Evolutionary conservation across 75 land plant genomes (phyloP).

Genomic region (Picea sitchensis): DNA sequence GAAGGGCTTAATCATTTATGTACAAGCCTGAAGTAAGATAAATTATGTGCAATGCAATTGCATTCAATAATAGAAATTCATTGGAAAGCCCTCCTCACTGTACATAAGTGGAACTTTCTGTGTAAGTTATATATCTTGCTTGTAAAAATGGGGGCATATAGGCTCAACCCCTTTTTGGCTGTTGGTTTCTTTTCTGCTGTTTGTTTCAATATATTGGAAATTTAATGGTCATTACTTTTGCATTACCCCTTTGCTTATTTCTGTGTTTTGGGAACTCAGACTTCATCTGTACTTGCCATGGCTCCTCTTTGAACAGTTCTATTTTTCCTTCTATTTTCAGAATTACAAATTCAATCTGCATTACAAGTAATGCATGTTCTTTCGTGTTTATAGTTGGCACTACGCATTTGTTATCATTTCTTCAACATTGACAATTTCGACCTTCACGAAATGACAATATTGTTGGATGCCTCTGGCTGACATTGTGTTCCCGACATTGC

Average conservation of each 20-base stretch:
- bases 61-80: background rate
- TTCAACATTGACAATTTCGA: background rate
- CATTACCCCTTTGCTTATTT: background rate
- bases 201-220: too few relatives aligned
- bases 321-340: background rate
- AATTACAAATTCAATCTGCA: background rate
- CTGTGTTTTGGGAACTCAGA: background rate
- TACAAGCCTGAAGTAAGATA: background rate
- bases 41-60: background rate
- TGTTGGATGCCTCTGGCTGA: background rate
- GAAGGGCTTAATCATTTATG: background rate
- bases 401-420: background rate
- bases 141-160: background rate
- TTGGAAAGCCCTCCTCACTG: background rate
- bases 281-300: background rate
- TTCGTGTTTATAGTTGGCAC: background rate
- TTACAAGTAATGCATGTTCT: background rate
- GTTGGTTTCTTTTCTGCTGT: background rate
- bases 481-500: background rate
- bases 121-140: background rate
- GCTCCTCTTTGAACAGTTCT: background rate
- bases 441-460: background rate
- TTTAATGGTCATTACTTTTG: background rate
- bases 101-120: background rate
- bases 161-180: background rate